A percentile compares a stretch with the other conserved stretches of the same genome.
phyloP scores from a whole-genome alignment of 164 flowering plant species.

The Magnolia officinalis region DNA sequence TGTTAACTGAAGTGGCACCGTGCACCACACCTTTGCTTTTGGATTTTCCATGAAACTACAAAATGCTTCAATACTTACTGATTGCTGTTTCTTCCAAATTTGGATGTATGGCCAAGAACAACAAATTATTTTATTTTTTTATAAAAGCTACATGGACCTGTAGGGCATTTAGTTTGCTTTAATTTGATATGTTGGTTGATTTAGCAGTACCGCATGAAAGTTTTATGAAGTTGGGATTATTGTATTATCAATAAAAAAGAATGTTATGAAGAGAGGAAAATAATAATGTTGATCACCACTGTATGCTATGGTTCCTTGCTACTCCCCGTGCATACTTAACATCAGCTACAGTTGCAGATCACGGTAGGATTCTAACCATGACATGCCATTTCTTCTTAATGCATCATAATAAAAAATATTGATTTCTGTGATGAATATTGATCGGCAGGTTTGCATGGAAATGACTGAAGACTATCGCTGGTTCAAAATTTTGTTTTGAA shows the following conservation, averaged over 20 bases:
- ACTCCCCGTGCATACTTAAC: not conserved
- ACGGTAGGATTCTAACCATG: not conserved
- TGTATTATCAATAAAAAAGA: not conserved
- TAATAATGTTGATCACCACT: not conserved
- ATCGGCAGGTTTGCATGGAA: slow-evolving; percentile 11
- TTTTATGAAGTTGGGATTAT: not conserved
- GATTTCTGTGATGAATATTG: slow-evolving; percentile 6
- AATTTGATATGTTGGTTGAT: not conserved
- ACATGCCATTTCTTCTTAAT: not conserved
- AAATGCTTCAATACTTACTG: no score
- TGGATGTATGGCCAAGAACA: not conserved
- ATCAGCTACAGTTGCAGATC: not conserved
- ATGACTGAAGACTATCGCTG: not conserved
- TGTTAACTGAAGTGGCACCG: not conserved
- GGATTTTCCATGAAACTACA: no score
- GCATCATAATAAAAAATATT: not conserved
- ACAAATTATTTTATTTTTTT: no score
- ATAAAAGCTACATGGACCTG: not conserved
- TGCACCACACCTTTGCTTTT: no score
- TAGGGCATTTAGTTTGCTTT: not conserved
- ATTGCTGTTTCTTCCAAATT: not conserved
- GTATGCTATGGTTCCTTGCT: not conserved
- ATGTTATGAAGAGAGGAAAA: not conserved
- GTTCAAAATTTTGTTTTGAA: slow-evolving; percentile 1
- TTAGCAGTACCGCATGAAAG: not conserved